A percentile compares a stretch with the other conserved stretches of the same genome.
Evolutionary conservation across 805 yeast species (phyloP).

Genomic region (Metschnikowia dekortorum): DNA sequence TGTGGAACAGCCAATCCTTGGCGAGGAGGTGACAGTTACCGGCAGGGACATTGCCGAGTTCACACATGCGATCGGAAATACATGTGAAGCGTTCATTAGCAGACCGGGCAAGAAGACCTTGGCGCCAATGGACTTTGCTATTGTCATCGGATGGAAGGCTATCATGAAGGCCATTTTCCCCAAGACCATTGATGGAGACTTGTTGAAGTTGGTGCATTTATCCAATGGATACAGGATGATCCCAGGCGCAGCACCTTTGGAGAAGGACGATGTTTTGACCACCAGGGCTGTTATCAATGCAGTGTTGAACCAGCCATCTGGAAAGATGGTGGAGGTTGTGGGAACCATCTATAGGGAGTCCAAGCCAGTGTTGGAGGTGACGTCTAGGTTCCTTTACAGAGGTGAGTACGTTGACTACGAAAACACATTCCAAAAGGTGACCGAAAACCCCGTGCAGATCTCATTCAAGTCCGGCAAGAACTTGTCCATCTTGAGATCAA

Average conservation of each 20-base stretch:
- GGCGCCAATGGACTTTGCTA: conserved; percentile 99
- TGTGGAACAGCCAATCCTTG: conserved; percentile 66
- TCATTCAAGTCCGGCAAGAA: conserved; percentile 73
- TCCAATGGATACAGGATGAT: conserved; percentile 91
- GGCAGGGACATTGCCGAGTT: conserved; percentile 81
- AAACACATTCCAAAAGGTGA: conserved; percentile 84
- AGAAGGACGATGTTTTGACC: conserved; percentile 80
- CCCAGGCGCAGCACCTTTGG: conserved; percentile 86
- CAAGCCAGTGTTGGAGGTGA: conserved; percentile 85
- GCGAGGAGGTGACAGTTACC: conserved; percentile 63
- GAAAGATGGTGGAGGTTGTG: conserved; percentile 92
- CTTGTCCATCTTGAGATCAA: conserved; percentile 86
- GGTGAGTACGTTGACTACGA: conserved; percentile 85
- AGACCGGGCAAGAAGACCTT: conserved; percentile 77
- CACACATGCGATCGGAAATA: conserved; percentile 95
- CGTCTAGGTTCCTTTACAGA: conserved; percentile 93
- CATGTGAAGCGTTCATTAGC: conserved; percentile 90
- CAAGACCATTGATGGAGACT: conserved; percentile 90
- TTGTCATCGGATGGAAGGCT: conserved; percentile 97
- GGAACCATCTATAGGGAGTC: conserved; percentile 80
- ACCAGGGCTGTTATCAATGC: conserved; percentile 83
- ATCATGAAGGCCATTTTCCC: conserved; percentile 99
- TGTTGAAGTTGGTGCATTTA: conserved; percentile 88
- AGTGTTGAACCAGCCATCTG: conserved; percentile 85
- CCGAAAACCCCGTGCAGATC: conserved; percentile 84